A percentile compares a stretch with the other conserved stretches of the same genome.
phyloP scores from a whole-genome alignment of 805 yeast species.

The Yamadazyma kitorensis region DNA sequence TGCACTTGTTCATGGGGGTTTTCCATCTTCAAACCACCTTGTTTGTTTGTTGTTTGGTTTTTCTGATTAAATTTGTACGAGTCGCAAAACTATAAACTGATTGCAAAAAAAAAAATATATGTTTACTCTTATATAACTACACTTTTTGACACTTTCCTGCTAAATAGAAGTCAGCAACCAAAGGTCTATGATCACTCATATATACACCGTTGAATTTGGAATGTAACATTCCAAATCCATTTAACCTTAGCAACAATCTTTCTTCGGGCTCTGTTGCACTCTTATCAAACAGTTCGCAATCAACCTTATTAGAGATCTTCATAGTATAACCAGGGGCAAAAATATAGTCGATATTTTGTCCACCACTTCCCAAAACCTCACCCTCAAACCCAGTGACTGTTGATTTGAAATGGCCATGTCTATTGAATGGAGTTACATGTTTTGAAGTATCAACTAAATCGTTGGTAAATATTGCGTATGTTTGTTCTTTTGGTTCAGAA shows the following conservation, averaged over 20 bases:
- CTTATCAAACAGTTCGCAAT: conserved; percentile 13
- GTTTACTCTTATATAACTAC: too few relatives aligned
- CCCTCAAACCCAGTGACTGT: conserved; percentile 35
- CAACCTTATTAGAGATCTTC: conserved; percentile 7
- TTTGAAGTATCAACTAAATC: conserved; percentile 17
- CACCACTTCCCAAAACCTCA: conserved; percentile 20
- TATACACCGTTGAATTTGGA: conserved; percentile 30
- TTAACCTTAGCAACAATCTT: conserved; percentile 16
- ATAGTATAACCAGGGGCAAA: conserved; percentile 25
- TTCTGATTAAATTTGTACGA: too few relatives aligned
- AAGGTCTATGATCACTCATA: conserved; percentile 37
- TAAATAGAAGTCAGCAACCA: conserved; percentile 25
- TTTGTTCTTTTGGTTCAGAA: conserved; percentile 19
- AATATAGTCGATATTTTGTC: conserved; percentile 32
- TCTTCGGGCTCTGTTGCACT: conserved; percentile 8
- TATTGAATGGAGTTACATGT: conserved; percentile 19
- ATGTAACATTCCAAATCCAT: conserved; percentile 29
- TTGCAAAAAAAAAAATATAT: too few relatives aligned
- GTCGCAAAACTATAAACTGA: too few relatives aligned
- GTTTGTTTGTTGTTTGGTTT: too few relatives aligned
- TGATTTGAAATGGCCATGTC: conserved; percentile 28
- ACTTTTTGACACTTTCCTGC: neutral
- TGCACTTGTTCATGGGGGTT: conserved; percentile 86
- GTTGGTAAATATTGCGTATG: conserved; percentile 15
- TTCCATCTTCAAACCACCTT: conserved; percentile 49